Base-by-base conservation (phyloP, 2,329 filamentous ascomycete genomes). In the Chrysoporthe deuterocubensis region DNA sequence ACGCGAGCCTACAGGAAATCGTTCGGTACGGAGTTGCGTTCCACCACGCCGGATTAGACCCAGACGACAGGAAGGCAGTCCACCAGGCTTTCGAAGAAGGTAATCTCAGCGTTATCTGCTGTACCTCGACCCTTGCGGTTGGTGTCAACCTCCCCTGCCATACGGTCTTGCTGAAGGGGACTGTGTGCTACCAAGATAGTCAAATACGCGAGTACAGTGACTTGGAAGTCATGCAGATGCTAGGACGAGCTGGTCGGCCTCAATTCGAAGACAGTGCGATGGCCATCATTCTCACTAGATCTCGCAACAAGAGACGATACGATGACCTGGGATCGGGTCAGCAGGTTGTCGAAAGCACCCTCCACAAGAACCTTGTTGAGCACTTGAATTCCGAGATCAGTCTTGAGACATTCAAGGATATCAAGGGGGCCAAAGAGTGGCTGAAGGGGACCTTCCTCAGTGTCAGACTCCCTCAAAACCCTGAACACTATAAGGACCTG, bases 151-250 rank as follows among this genome's bases (percentile, higher is more conserved):
- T 96, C 11, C 93, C 93, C 11, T 94, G 92, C 69, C 91, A 96
- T 75, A 87, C 94, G 3, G 92, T 94, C 4, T 88, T 96, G 11
- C 86, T 97, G 66, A 96, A 96, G 76, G 92, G 92, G 32, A 96
- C 93, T 0, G 84, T 89, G 3, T 82, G 84, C 0, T 94, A 88
- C 77, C 86, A 87, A 67, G 85, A 88, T 16, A 82, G 84, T 7
- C 83, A 79, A 8, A 73, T 87, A 48, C 86, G 89, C 66, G 92
- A 96, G 75, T 94, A 93, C 72, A 89, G 92, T 0, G 92, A 96
- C 75, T 82, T 96, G 5, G 93, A 96, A 72, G 86, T 95, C 70
- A 95, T 95, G 90, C 93, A 97, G 73, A 96, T 97, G 93, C 85
- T 96, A 61, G 93, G 93, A 7, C 88, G 93, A 71, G 93, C 93